These are phyloP conservation scores for Triticum timopheevii DNA, from an alignment of 176 grass and related monocot species.

Conservation along the genomic window DNA sequence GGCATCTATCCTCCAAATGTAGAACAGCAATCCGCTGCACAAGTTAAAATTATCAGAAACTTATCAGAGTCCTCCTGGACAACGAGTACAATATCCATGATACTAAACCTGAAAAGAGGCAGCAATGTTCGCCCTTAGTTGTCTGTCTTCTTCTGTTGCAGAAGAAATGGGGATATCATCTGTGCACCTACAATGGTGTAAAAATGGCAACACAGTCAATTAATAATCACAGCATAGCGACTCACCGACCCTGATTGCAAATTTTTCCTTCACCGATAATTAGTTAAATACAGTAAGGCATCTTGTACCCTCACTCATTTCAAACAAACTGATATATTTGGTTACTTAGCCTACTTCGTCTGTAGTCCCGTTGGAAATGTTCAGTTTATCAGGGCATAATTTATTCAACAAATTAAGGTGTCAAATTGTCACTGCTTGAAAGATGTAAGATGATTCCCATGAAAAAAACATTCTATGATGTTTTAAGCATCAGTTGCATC, in stretches of 20 bases:
- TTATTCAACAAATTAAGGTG: not conserved
- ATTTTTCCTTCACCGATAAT: not conserved
- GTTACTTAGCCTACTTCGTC: not conserved
- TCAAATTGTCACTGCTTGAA: not conserved
- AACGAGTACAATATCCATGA: not conserved
- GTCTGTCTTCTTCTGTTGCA: slow-evolving; percentile 61
- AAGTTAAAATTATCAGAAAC: slow-evolving; percentile 30
- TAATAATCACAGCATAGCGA: not conserved
- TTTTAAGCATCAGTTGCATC: not conserved
- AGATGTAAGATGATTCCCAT: not conserved
- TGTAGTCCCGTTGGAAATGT: not conserved
- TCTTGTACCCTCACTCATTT: not conserved
- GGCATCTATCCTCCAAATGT: slow-evolving; percentile 97
- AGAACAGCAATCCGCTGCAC: slow-evolving; percentile 83
- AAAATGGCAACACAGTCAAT: slow-evolving; percentile 26
- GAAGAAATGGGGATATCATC: slow-evolving; percentile 63
- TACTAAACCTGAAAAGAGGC: slow-evolving; percentile 91
- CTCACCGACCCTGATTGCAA: not conserved
- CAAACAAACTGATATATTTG: not conserved
- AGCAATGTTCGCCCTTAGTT: slow-evolving; percentile 75
- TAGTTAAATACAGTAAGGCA: not conserved
- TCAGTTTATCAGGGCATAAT: not conserved
- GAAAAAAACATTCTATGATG: not conserved
- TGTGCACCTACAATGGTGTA: slow-evolving; percentile 43
- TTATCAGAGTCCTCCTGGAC: not conserved